phyloP scores from a whole-genome alignment of 495 filamentous ascomycete species.

The Tuber aestivum region DNA sequence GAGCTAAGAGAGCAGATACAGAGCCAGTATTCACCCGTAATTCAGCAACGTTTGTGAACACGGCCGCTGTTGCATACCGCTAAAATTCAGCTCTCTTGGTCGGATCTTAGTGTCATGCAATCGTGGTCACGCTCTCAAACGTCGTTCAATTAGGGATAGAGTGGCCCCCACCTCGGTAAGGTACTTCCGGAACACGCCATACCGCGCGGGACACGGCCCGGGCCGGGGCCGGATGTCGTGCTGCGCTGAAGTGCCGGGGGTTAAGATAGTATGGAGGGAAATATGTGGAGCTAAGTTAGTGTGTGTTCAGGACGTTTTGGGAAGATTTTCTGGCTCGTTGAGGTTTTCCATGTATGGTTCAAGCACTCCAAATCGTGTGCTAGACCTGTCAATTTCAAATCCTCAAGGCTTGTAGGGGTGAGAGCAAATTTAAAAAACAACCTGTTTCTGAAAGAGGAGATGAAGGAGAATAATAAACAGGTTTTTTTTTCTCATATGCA shows the following conservation, averaged over 20 bases:
- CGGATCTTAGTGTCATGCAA: background rate
- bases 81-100: background rate
- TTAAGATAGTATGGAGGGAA: background rate
- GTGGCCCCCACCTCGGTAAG: background rate
- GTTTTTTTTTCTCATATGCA: no score
- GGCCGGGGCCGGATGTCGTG: background rate
- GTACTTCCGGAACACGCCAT: background rate
- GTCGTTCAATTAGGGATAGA: background rate
- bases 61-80: background rate
- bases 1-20: background rate
- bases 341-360: no score
- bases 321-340: no score
- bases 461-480: no score
- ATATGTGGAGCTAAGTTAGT: background rate
- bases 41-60: background rate
- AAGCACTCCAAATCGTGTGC: no score
- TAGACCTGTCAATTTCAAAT: no score
- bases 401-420: no score
- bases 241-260: background rate
- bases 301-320: background rate
- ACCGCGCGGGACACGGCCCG: background rate
- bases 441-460: no score
- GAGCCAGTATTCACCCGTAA: background rate
- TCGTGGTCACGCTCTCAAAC: background rate
- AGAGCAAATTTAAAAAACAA: no score